Evolutionary conservation across 2,329 filamentous ascomycete species (phyloP), one percentile per base, ranked within the genome.

Genomic region (Elsinoe necatrix): DNA sequence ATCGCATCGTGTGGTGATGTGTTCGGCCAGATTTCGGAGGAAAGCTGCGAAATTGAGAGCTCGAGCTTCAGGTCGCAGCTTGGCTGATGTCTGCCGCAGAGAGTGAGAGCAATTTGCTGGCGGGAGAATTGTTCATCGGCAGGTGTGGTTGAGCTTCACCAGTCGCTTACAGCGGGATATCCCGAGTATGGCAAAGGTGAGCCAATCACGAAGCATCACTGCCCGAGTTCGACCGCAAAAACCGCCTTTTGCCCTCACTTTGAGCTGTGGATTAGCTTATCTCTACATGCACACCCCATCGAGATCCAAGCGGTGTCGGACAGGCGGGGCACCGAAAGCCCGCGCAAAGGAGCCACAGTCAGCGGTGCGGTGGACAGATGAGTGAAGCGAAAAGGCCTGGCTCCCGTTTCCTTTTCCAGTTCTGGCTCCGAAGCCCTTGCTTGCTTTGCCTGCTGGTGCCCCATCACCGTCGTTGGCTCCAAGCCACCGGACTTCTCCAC

Each of bases 21-120:
- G 25, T 29, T 29, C 20, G 27, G 43, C 47, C 41, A 11, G 21
- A 41, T 54, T 48, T 29, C 55, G 57, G 51, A 54, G 39, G 45
- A 21, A 58, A 61, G 54, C 59, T 14, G 25, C 51, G 55, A 34
- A 52, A 23, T 45, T 54, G 23, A 34, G 21, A 42, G 57, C 57
- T 51, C 37, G 27, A 35, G 41, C 27, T 47, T 41, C 31, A 27
- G 41, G 59, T 34, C 23, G 48, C 50, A 21, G 59, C 29, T 51
- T 42, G 29, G 48, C 48, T 37, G 34, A 39, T 12, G 16, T 21
- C 23, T 4, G 25, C 2, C 14, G 39, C 34, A 37, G 21, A 43
- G 8, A 11, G 6, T 9, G 4, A 43, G 8, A 16, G 6, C 20
- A 20, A 23, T 4, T 43, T 43, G 18, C 2, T 20, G 25, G 21